Evolutionary conservation across 1,139 yeast genomes (phyloP).

Genomic region (Pichia sp.): DNA sequence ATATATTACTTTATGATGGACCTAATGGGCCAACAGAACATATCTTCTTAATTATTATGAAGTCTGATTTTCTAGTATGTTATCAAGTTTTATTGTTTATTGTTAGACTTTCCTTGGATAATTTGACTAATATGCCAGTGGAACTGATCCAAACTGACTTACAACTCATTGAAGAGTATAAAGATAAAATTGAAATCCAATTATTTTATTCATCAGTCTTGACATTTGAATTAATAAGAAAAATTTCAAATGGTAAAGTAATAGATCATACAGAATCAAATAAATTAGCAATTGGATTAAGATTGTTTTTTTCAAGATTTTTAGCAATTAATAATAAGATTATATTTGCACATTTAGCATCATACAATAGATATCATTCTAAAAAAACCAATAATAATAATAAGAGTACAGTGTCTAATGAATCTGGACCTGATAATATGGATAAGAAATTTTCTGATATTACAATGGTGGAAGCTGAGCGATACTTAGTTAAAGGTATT

Average conservation of each 20-base stretch:
- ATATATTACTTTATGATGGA: conserved; percentile 7
- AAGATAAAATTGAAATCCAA: conserved; percentile 6
- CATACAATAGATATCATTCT: background rate
- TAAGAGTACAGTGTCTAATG: no score
- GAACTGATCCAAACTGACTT: background rate
- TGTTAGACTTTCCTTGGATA: conserved; percentile 8
- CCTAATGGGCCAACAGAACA: background rate
- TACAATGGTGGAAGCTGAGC: conserved; percentile 4
- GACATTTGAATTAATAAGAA: conserved; percentile 6
- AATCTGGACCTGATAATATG: no score
- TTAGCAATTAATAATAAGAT: conserved; percentile 6
- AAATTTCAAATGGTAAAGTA: conserved; percentile 5
- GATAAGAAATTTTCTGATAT: background rate
- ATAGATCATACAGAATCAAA: background rate
- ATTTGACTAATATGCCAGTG: conserved; percentile 6
- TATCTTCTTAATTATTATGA: conserved; percentile 1
- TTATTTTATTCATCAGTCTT: conserved; percentile 6
- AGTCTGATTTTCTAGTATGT: conserved; percentile 5
- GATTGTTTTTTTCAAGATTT: conserved; percentile 8
- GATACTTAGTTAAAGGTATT: conserved; percentile 1
- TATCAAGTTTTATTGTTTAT: conserved; percentile 4
- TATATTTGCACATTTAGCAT: conserved; percentile 7
- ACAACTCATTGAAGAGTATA: conserved; percentile 3
- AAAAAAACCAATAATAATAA: background rate
- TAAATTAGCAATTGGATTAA: conserved; percentile 2